These are phyloP conservation scores for Boletus eberwhitei DNA, from an alignment of 768 basidiomycete genomes.

Conservation along the genomic window DNA sequence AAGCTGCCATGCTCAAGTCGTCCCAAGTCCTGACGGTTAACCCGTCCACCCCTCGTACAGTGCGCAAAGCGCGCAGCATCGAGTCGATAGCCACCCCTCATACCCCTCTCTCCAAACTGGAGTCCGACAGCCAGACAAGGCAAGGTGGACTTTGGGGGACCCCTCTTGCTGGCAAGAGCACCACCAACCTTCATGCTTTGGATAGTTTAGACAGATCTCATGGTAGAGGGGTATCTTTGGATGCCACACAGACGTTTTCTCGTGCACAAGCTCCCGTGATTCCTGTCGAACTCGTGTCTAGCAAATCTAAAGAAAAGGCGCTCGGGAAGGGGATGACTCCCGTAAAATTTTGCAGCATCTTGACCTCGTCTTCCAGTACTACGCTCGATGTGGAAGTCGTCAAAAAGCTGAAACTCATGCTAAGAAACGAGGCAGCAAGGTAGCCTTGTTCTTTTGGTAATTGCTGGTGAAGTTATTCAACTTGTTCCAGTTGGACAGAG, in stretches of 20 bases:
- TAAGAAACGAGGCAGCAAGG: slow-evolving; percentile 91
- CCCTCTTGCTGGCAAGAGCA: slow-evolving; percentile 30
- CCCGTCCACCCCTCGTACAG: slow-evolving; percentile 48
- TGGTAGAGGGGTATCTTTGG: slow-evolving; percentile 59
- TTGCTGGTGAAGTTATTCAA: neutral
- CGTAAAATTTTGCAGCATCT: slow-evolving; percentile 61
- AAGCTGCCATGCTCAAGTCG: slow-evolving; percentile 89
- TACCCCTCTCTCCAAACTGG: slow-evolving; percentile 36
- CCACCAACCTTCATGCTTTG: slow-evolving; percentile 25
- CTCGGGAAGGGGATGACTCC: slow-evolving; percentile 56
- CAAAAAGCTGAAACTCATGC: slow-evolving; percentile 81
- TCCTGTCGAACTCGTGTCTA: slow-evolving; percentile 35
- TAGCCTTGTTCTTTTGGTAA: slow-evolving; percentile 32
- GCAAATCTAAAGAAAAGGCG: slow-evolving; percentile 50
- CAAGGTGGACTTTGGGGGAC: slow-evolving; percentile 24
- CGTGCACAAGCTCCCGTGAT: slow-evolving; percentile 48
- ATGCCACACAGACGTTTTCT: slow-evolving; percentile 50
- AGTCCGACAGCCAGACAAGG: slow-evolving; percentile 33
- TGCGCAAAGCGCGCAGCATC: slow-evolving; percentile 71
- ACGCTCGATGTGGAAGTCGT: slow-evolving; percentile 81
- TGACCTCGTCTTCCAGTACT: slow-evolving; percentile 65
- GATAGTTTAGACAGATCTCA: slow-evolving; percentile 39
- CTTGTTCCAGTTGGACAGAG: slow-evolving; percentile 72
- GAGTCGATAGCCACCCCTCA: slow-evolving; percentile 62
- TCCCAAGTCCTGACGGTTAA: slow-evolving; percentile 60